Evolutionary conservation across 495 filamentous ascomycete genomes (phyloP).

Genomic region (Lasiosphaeria miniovina): DNA sequence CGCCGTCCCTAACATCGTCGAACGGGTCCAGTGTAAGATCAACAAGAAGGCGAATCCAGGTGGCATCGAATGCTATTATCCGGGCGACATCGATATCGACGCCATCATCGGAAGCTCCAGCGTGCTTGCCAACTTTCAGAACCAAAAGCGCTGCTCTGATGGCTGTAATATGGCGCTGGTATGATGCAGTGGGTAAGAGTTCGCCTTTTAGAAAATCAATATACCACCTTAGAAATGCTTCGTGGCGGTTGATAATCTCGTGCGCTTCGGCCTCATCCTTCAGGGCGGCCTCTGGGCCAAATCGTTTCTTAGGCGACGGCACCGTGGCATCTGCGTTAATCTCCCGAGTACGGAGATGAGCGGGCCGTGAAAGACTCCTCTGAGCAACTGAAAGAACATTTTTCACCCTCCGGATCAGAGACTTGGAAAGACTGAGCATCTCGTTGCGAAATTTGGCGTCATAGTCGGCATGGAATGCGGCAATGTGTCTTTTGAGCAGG

Average conservation of each 20-base stretch:
- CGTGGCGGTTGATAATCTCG: conserved; percentile 41
- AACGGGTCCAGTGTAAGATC: conserved; percentile 86
- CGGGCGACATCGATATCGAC: conserved; percentile 24
- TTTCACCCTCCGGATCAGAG: conserved; percentile 64
- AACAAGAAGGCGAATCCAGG: conserved; percentile 62
- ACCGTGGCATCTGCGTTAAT: background rate
- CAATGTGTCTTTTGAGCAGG: conserved; percentile 59
- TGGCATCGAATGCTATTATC: conserved; percentile 23
- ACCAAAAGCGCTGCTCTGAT: conserved; percentile 63
- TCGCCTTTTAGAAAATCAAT: conserved; percentile 66
- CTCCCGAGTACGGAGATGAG: conserved; percentile 4
- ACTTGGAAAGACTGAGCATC: conserved; percentile 62
- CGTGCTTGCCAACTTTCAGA: conserved; percentile 49
- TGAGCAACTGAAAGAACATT: conserved; percentile 44
- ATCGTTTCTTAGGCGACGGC: conserved; percentile 20
- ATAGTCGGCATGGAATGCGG: conserved; percentile 73
- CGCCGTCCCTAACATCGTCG: conserved; percentile 77
- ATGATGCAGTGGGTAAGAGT: conserved; percentile 71
- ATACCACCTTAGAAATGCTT: conserved; percentile 66
- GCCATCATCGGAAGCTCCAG: conserved; percentile 24
- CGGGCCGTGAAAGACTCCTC: conserved; percentile 25
- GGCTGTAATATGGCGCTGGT: conserved; percentile 81
- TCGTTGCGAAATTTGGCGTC: conserved; percentile 80
- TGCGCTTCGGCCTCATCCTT: conserved; percentile 23
- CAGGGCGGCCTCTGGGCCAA: conserved; percentile 22